A percentile compares a stretch with the other conserved stretches of the same genome.
Evolutionary conservation across 345 rosid genomes (phyloP).

Genomic region (Syzygium grande): DNA sequence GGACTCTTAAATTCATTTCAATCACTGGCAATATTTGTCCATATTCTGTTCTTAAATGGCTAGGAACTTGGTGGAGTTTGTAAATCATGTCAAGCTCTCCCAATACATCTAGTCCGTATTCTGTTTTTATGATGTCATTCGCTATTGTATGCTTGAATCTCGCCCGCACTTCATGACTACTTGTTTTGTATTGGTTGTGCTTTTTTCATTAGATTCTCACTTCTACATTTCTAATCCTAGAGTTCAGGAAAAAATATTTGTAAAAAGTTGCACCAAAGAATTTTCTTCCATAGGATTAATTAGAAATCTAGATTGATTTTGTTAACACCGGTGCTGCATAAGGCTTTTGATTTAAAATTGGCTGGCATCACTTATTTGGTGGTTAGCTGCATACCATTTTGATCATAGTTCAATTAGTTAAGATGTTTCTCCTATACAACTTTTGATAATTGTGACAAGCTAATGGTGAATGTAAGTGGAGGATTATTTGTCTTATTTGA

Average conservation of each 20-base stretch:
- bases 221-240: neutral
- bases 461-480: neutral
- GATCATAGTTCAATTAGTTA: neutral
- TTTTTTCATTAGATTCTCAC: neutral
- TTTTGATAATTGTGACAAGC: neutral
- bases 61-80: neutral
- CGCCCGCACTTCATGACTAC: neutral
- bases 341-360: neutral
- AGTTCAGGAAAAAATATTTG: neutral
- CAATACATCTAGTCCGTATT: neutral
- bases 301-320: neutral
- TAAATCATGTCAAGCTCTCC: neutral
- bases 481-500: neutral
- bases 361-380: neutral
- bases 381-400: neutral
- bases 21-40: neutral
- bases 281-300: neutral
- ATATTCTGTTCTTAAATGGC: neutral
- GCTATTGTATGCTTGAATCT: neutral
- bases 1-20: neutral
- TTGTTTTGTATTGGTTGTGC: neutral
- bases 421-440: neutral
- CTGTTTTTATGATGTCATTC: neutral
- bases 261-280: neutral
- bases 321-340: neutral